phyloP scores from a whole-genome alignment of 768 basidiomycete genomes.

The Podaxis sp. region DNA sequence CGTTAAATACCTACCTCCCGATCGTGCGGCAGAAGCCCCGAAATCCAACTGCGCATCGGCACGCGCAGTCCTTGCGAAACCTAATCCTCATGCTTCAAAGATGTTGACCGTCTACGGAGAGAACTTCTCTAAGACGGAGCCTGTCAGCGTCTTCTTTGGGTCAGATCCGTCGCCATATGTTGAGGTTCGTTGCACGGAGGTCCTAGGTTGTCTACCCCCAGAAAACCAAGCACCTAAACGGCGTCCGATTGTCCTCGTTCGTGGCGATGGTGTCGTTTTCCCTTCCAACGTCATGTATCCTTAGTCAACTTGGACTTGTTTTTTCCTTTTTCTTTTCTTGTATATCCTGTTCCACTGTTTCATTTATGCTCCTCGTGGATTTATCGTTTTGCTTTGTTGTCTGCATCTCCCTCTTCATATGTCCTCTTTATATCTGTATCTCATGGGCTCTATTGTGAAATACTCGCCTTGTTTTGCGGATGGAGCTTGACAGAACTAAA shows the following conservation, averaged over 20 bases:
- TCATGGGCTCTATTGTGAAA: constrained; percentile 17
- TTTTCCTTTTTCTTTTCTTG: neutral
- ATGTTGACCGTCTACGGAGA: constrained; percentile 87
- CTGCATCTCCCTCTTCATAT: constrained; percentile 14
- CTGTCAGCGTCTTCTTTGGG: constrained; percentile 82
- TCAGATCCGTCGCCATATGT: constrained; percentile 83
- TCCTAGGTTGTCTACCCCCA: constrained; percentile 76
- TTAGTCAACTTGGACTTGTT: constrained; percentile 28
- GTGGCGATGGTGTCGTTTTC: constrained; percentile 84
- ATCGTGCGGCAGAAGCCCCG: constrained; percentile 79
- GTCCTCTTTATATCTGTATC: constrained; percentile 16
- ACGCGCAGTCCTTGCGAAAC: constrained; percentile 68
- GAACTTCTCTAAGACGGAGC: constrained; percentile 82
- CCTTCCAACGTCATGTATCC: constrained; percentile 81
- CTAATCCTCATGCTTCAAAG: constrained; percentile 72
- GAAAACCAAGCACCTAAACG: constrained; percentile 61
- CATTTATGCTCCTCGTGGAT: constrained; percentile 11
- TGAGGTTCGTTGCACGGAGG: constrained; percentile 85
- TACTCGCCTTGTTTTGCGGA: constrained; percentile 12
- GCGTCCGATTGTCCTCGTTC: constrained; percentile 76
- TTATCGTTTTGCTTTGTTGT: constrained; percentile 24
- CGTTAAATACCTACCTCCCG: constrained; percentile 88
- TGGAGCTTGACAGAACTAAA: constrained; percentile 3
- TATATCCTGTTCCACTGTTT: constrained; percentile 9
- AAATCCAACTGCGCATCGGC: constrained; percentile 66